Conservation (phyloP, 208 protist species). For the Phytomonas serpens region DNA sequence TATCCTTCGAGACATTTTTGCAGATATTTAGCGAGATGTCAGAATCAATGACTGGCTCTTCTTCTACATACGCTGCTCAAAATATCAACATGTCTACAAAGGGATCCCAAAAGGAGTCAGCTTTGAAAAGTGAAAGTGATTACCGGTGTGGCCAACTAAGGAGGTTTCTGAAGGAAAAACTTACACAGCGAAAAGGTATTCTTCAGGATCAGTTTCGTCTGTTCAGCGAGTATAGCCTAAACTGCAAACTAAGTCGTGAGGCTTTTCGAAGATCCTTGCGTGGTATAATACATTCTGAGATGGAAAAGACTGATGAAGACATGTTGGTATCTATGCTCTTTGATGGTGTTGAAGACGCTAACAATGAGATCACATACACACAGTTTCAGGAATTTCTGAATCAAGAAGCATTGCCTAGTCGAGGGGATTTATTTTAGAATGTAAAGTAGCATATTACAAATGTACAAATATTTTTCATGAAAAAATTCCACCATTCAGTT, state of each 20-base stretch:
- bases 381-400: constrained; percentile 83
- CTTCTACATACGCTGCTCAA: constrained; percentile 51
- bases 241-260: constrained; percentile 57
- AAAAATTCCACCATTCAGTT: neutral
- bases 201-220: constrained; percentile 78
- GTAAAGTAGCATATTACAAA: neutral
- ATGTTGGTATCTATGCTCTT: constrained; percentile 80
- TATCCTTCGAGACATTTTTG: constrained; percentile 76
- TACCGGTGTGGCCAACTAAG: constrained; percentile 31
- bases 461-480: constrained; percentile 2
- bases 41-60: constrained; percentile 62
- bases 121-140: neutral
- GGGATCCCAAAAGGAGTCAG: constrained; percentile 24
- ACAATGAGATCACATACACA: constrained; percentile 78
- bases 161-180: constrained; percentile 61
- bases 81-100: constrained; percentile 59
- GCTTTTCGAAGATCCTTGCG: constrained; percentile 69
- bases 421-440: neutral
- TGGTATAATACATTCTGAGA: constrained; percentile 77
- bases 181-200: constrained; percentile 69
- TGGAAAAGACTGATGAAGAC: constrained; percentile 62
- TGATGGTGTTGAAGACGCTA: constrained; percentile 68
- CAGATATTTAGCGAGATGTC: constrained; percentile 52
- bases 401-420: constrained; percentile 1
- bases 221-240: constrained; percentile 58